These are phyloP conservation scores for Moniliophthora roreri DNA, from an alignment of 1,284 basidiomycete genomes.

Conservation along the genomic window DNA sequence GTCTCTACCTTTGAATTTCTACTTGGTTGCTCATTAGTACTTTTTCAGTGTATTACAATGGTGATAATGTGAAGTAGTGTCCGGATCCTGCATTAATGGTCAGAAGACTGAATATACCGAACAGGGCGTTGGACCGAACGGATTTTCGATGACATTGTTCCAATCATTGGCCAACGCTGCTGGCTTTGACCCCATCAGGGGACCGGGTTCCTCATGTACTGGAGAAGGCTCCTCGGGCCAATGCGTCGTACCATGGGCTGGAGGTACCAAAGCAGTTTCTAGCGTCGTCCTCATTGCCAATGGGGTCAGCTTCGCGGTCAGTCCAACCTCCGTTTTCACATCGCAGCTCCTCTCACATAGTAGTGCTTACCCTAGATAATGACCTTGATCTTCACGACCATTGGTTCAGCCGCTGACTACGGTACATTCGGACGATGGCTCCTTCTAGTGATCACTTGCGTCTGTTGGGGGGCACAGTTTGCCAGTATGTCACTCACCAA, in stretches of 20 bases:
- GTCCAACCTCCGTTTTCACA: constrained; percentile 23
- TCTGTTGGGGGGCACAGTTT: constrained; percentile 82
- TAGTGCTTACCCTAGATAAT: constrained; percentile 49
- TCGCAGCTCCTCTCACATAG: background rate
- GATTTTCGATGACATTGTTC: constrained; percentile 71
- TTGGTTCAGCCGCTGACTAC: constrained; percentile 82
- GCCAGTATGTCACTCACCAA: constrained; percentile 70
- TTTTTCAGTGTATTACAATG: constrained; percentile 65
- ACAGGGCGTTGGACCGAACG: constrained; percentile 61
- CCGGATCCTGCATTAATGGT: constrained; percentile 6
- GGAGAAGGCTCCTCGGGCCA: constrained; percentile 54
- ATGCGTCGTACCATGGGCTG: constrained; percentile 74
- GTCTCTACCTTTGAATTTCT: background rate
- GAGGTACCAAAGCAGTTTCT: constrained; percentile 68
- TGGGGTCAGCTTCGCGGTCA: constrained; percentile 72
- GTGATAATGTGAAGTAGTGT: constrained; percentile 53
- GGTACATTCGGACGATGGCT: constrained; percentile 79
- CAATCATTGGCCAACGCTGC: constrained; percentile 68
- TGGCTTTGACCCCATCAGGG: constrained; percentile 65
- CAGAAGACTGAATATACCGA: background rate
- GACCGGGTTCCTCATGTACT: constrained; percentile 65
- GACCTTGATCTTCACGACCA: constrained; percentile 79
- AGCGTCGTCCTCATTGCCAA: constrained; percentile 77
- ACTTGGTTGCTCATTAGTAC: background rate
- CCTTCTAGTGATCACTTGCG: constrained; percentile 65